Evolutionary conservation across 352 stramenopile genomes (phyloP), one percentile per base, ranked within the genome.

Genomic region (Phytopythium vexans): DNA sequence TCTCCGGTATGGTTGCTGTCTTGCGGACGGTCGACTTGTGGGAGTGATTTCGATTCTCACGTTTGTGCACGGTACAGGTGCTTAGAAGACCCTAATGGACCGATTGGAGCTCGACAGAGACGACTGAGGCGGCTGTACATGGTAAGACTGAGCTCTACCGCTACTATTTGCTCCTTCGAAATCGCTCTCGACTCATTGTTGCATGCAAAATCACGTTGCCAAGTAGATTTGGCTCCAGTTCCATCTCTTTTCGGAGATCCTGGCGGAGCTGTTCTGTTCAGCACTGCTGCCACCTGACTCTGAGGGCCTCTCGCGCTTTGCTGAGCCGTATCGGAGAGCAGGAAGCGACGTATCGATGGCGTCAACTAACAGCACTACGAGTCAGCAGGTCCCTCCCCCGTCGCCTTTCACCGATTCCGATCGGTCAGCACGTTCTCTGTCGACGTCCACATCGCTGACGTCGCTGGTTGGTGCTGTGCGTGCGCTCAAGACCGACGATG

Each of bases 211-310:
- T 10, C 6, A 21, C 38, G 36, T 44, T n/a, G 49, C 9, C 16
- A 48, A 48, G n/a, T 53, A 91, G 81, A 88, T 89, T 39, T 92
- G 77, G 78, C 46, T 89, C 4, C 82, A 92, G 49, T 92, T 92
- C 43, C 73, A 89, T 46, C 39, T 86, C 16, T 92, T 89, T 37
- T 68, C 72, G 0, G 82, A 92, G 36, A 57, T 85, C 31, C 41
- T 89, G 10, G 79, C 78, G 0, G 82, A 89, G 34, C 76, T 92
- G 36, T 84, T 81, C 52, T 85, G 89, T 16, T 64, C 65, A 7
- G 74, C 62, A 0, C 62, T 78, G 2, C 77, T 86, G 32, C 63
- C 69, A 11, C 71, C 66, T 15, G 67, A 84, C 38, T 37, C 60
- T 1, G 52, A 38, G 6, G 61, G 57, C 8, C 34, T 68, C 5